phyloP scores from a whole-genome alignment of 371 early-diverging fungal genomes.

The Mortierella sp. region DNA sequence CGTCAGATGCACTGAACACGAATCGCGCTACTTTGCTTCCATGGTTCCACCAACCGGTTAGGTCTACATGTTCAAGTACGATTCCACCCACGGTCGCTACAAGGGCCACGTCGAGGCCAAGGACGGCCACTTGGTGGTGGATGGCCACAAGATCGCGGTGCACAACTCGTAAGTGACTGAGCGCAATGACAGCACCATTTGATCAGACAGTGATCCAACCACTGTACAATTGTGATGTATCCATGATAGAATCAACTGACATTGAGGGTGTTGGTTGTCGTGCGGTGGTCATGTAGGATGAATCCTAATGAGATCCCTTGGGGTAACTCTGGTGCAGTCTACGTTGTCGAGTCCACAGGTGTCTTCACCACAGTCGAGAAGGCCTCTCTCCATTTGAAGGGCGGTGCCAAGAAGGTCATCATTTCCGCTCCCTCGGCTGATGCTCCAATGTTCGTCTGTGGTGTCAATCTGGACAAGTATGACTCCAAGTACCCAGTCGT shows the following conservation, averaged over 20 bases:
- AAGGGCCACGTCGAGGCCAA: conserved; percentile 80
- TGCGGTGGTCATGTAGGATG: too few species aligned
- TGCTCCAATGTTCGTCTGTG: conserved; percentile 87
- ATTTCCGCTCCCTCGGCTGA: conserved; percentile 97
- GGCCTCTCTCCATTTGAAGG: conserved; percentile 89
- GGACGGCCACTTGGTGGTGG: conserved; percentile 87
- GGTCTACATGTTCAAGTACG: conserved; percentile 97
- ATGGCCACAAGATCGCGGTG: conserved; percentile 84
- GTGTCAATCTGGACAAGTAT: conserved; percentile 98
- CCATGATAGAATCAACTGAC: too few species aligned
- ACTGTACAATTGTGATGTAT: too few species aligned
- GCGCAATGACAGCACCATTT: background rate
- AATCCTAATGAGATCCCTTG: conserved; percentile 92
- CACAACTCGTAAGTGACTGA: conserved; percentile 62
- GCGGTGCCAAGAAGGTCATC: conserved; percentile 97
- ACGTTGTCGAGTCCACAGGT: conserved; percentile 98
- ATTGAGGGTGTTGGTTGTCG: too few species aligned
- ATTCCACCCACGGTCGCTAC: conserved; percentile 97
- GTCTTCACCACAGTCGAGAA: conserved; percentile 94
- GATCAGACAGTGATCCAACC: too few species aligned
- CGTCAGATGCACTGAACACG: background rate
- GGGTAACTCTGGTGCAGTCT: conserved; percentile 88
- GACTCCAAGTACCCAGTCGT: conserved; percentile 85
- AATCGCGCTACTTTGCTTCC: too few species aligned
- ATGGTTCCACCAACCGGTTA: too few species aligned